Base-by-base conservation (phyloP, 1,139 yeast genomes). In the Diutina neorugosa region DNA sequence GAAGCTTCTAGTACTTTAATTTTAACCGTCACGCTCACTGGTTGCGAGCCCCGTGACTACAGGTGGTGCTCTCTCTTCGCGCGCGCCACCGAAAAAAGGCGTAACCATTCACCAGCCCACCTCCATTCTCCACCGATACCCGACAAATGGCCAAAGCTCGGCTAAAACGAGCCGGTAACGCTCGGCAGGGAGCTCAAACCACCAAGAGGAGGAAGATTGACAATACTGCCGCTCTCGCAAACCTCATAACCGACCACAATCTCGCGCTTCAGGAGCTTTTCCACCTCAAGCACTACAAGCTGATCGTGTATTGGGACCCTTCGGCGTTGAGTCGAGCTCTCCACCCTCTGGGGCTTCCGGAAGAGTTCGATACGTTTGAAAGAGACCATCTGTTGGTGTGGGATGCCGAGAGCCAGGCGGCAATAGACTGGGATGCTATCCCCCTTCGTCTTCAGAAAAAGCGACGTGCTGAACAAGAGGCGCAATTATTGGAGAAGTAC, bases 301-400 rank as follows among this genome's bases (percentile, higher is more conserved):
- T 89, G 2, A 66, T 85, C 19, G 80, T 77, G 0, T 74, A 76
- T 51, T 85, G 82, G 74, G 77, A 82, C 56, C 89, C 90, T 0
- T 60, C 64, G 5, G 80, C 75, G 51, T 71, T 71, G 56, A 67
- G 73, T 2, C 59, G 59, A 14, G 65, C 66, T 5, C 61, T 57
- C 58, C 47, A 59, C 59, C 31, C 59, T 58, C 40, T 69, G n/a
- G 50, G 50, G 63, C 41, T 68, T 18, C 79, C 77, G 16, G 74
- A 68, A 54, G 62, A 69, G 20, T 71, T 62, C 57, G 70, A 69
- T 46, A 62, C 66, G 37, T 74, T 73, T 55, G 53, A 67, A 43
- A 63, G 67, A 27, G 57, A 63, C 2, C 63, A 65, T 55, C 61
- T 61, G 46, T 60, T 74, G 40, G 58, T 63, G 8, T 74, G 78